A percentile compares a stretch with the other conserved stretches of the same genome.
Conservation (phyloP, 768 basidiomycete genomes). For the Cystofilobasidium bisporidii region DNA sequence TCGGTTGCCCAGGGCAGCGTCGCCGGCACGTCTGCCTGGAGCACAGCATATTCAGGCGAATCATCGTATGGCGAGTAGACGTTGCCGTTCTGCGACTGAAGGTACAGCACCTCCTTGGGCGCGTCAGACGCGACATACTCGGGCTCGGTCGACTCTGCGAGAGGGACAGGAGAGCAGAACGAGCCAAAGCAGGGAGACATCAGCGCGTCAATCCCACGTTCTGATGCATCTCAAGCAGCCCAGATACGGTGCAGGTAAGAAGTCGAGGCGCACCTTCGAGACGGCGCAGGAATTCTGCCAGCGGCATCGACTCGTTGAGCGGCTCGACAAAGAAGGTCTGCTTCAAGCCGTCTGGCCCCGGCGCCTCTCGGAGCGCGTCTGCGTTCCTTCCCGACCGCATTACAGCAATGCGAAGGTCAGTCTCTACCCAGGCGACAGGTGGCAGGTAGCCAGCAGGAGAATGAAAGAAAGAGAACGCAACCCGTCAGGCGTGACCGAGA, state of each 20-base stretch:
- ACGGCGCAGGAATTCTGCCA: slow-evolving; percentile 48
- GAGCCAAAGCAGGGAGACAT: neutral
- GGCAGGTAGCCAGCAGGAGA: too few relatives aligned
- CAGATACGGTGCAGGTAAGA: too few relatives aligned
- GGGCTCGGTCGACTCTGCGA: neutral
- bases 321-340: slow-evolving; percentile 69
- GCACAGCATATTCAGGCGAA: slow-evolving; percentile 51
- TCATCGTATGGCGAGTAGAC: slow-evolving; percentile 49
- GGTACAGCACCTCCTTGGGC: slow-evolving; percentile 50
- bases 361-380: slow-evolving; percentile 63
- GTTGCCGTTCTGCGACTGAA: slow-evolving; percentile 91
- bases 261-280: slow-evolving; percentile 36
- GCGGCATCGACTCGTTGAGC: slow-evolving; percentile 56
- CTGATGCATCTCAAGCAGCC: too few relatives aligned
- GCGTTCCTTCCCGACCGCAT: slow-evolving; percentile 28
- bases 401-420: neutral
- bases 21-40: slow-evolving; percentile 58
- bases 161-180: slow-evolving; percentile 15
- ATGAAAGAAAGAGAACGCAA: slow-evolving; percentile 39
- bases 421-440: too few relatives aligned
- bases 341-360: slow-evolving; percentile 47
- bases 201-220: too few relatives aligned
- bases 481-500: slow-evolving; percentile 80
- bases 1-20: slow-evolving; percentile 67
- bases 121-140: neutral